A percentile compares a stretch with the other conserved stretches of the same genome.
These are phyloP conservation scores for Colletotrichum euphorbiae DNA, from an alignment of 2,329 filamentous ascomycete genomes.

Conservation along the genomic window DNA sequence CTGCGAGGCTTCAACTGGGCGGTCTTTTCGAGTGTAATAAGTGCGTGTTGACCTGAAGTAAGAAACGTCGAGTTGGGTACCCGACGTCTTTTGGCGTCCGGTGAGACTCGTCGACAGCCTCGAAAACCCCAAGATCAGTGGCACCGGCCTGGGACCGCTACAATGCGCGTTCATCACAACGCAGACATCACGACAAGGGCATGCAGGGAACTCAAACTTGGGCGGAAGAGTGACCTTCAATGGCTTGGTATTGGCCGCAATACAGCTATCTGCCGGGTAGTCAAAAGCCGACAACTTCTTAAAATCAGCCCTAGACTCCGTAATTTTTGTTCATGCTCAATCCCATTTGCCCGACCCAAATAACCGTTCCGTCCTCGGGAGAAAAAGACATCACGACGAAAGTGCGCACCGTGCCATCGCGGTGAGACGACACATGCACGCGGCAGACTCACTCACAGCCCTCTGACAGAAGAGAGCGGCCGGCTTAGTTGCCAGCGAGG, in stretches of 20 bases:
- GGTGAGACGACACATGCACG: slow-evolving; percentile 2
- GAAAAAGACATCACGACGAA: slow-evolving; percentile 35
- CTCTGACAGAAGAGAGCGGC: slow-evolving; percentile 19
- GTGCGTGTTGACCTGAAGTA: neutral
- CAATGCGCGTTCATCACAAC: neutral
- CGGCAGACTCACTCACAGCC: slow-evolving; percentile 31
- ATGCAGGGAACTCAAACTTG: slow-evolving; percentile 32
- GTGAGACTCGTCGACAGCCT: too few relatives aligned
- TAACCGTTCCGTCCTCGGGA: slow-evolving; percentile 32
- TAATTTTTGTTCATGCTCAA: slow-evolving; percentile 40
- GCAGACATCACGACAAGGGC: neutral
- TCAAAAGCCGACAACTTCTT: slow-evolving; percentile 41
- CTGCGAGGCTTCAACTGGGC: neutral
- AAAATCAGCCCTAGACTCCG: slow-evolving; percentile 43
- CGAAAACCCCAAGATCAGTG: too few relatives aligned
- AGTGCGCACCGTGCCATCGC: neutral
- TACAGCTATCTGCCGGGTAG: slow-evolving; percentile 41
- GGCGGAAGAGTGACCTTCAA: slow-evolving; percentile 41
- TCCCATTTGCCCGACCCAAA: slow-evolving; percentile 40
- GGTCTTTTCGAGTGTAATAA: too few relatives aligned
- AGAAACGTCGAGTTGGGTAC: neutral
- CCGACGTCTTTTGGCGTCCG: too few relatives aligned
- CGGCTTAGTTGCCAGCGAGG: slow-evolving; percentile 62
- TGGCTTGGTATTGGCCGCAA: slow-evolving; percentile 41
- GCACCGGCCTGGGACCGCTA: too few relatives aligned